phyloP scores from a whole-genome alignment of 1,284 basidiomycete genomes.

The Leucocoprinus gongylophorus region DNA sequence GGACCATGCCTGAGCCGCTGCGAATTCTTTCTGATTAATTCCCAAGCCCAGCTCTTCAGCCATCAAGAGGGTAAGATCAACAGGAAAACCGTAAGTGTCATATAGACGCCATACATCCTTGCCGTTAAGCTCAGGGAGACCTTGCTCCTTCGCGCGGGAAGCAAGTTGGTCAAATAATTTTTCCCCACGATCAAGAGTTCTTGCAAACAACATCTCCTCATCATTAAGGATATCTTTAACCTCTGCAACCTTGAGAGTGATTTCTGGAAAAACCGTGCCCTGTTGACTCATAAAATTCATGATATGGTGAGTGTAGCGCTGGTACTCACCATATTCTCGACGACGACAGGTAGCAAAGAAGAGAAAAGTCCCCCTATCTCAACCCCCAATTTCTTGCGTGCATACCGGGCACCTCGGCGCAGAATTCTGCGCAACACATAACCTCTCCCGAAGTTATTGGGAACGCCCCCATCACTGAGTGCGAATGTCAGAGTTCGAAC shows the following conservation, averaged over 20 bases:
- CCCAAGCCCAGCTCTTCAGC: slow-evolving; percentile 87
- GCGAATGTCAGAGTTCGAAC: slow-evolving; percentile 94
- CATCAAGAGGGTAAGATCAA: slow-evolving; percentile 96
- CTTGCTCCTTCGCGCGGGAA: slow-evolving; percentile 57
- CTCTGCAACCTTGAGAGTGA: slow-evolving; percentile 77
- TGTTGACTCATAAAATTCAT: slow-evolving; percentile 26
- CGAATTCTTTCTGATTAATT: slow-evolving; percentile 88
- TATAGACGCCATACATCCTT: slow-evolving; percentile 97
- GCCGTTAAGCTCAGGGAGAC: slow-evolving; percentile 69
- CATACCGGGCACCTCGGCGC: slow-evolving; percentile 88
- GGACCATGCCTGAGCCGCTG: slow-evolving; percentile 80
- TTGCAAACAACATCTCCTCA: slow-evolving; percentile 95
- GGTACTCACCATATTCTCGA: slow-evolving; percentile 75
- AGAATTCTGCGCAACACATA: slow-evolving; percentile 94
- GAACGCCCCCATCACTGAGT: slow-evolving; percentile 92
- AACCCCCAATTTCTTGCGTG: slow-evolving; percentile 92
- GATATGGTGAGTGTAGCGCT: not conserved
- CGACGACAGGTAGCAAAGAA: slow-evolving; percentile 81
- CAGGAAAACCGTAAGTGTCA: slow-evolving; percentile 98
- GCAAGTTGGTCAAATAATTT: slow-evolving; percentile 94
- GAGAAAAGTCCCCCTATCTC: slow-evolving; percentile 96
- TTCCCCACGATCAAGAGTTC: slow-evolving; percentile 95
- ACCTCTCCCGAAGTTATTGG: slow-evolving; percentile 93
- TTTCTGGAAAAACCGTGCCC: slow-evolving; percentile 91
- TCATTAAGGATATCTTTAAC: slow-evolving; percentile 96